phyloP scores from a whole-genome alignment of 2,329 filamentous ascomycete genomes.

The Fusarium neocosmosporiellum region DNA sequence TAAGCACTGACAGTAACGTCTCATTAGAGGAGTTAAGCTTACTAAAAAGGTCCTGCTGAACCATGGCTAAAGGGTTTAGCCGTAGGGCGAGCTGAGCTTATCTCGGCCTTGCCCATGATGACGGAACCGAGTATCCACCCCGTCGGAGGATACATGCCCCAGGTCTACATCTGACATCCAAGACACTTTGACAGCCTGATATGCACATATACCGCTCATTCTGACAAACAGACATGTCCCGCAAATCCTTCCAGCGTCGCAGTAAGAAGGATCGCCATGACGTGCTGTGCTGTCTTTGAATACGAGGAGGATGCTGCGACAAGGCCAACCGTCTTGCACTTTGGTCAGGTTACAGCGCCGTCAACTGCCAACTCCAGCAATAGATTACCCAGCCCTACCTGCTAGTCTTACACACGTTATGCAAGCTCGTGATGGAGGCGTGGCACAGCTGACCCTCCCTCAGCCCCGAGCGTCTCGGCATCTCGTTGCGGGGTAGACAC shows the following conservation, averaged over 20 bases:
- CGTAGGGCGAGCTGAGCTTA: constrained; percentile 1
- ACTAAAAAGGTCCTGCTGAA: background rate
- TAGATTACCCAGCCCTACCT: background rate
- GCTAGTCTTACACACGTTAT: background rate
- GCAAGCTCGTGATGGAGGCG: background rate
- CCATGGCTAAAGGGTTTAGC: background rate
- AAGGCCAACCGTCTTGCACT: background rate
- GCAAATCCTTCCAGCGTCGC: background rate
- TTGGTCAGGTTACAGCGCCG: background rate
- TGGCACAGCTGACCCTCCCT: constrained; percentile 30
- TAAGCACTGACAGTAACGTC: background rate
- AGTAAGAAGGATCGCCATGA: background rate
- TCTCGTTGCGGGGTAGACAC: constrained; percentile 15
- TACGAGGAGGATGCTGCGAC: constrained; percentile 19
- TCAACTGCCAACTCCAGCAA: background rate
- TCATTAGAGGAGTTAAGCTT: background rate
- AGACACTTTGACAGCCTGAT: background rate
- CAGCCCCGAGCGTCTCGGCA: constrained; percentile 11
- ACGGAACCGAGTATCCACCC: background rate
- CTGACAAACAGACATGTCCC: constrained; percentile 4
- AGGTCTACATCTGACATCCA: background rate
- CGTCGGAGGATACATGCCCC: background rate
- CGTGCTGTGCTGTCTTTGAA: background rate
- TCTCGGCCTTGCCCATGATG: background rate
- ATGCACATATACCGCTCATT: background rate